Base-by-base conservation (phyloP, 129 eudicot species). In the Heracleum sosnowskyi region DNA sequence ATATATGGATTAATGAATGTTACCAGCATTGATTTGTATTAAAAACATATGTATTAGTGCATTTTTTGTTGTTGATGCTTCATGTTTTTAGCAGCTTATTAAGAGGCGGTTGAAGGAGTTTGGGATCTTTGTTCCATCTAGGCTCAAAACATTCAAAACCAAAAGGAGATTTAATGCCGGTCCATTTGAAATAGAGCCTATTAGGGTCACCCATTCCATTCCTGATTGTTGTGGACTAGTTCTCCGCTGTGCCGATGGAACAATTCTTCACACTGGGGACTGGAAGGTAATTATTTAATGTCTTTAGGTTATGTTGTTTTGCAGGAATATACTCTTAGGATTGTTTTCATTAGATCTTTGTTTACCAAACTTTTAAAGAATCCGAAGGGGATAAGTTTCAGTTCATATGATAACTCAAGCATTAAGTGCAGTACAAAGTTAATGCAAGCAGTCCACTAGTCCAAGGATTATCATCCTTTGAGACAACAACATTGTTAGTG, bases 191-290 rank as follows among this genome's bases (percentile, higher is more conserved):
- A 88, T 95, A 76, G 99, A 95, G 83, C 99, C 99, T 40, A 92
- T 95, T 40, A 86, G 94, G 79, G 99, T 95, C 55, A 95, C 99
- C 45, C 99, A 95, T 87, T 91, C 99, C 40, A 95, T 95, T 55
- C 99, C 99, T 16, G 99, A 95, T 87, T 95, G 99, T 83, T 90
- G 90, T 84, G 99, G 99, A 83, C 81, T 95, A 82, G 97, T 95
- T 86, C 91, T 95, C 66, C 92, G 99, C 47, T 95, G 99, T 86
- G 81, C 97, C 40, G 99, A 92, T 86, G 99, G 99, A 57, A 81
- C 91, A 69, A 92, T 95, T 69, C 91, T 95, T 79, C 99, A 95
- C 76, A 95, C 99, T 10, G 99, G 99, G 80, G 99, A 95, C 82
- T 95, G 99, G 99, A 95, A 95, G 99, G 99, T 95, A 85, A 45